Evolutionary conservation across 352 stramenopile genomes (phyloP), one percentile per base, ranked within the genome.

Genomic region (Paralagenidium karlingii): DNA sequence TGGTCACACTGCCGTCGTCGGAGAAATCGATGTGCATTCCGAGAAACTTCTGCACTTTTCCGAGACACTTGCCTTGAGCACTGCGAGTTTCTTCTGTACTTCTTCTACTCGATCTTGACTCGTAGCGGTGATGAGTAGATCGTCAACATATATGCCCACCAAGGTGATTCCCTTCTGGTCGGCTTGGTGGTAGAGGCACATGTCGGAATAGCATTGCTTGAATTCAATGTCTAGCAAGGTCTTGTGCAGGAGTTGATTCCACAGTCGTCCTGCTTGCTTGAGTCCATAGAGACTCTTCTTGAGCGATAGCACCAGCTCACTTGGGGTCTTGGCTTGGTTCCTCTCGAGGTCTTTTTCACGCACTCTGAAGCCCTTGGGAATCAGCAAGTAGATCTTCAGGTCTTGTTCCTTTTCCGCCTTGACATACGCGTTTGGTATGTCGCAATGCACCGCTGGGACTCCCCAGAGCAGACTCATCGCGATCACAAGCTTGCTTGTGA

Each of bases 261-360:
- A 51, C 12, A 26, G 8, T 13, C 36, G 24, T 13, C 27, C 24
- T 15, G 44, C 44, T 21, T 51, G 44, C 13, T 43, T 44, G 18
- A 51, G 38, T 9, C 44, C 36, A 24, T 48, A 51, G 12, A 47
- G 25, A 18, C 38, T 49, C 20, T 51, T 51, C 18, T 16, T 16
- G 10, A 45, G 20, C 16, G 29, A 13, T 9, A 46, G 21, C 8
- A 46, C 29, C 39, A 5, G 5, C 7, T 34, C 4, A 8, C 13
- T 11, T 3, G 40, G 8, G 22, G 19, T 34, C 7, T 16, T 3
- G 15, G 22, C 19, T 19, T 3, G 15, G 8, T 25, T 7, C 3
- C 21, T 7, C 4, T 22, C 38, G 29, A 21, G 3, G 15, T 25
- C 36, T 19, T n/a, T n/a, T n/a, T n/a, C n/a, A n/a, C n/a, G n/a